Conservation (phyloP, 2,329 filamentous ascomycete genomes). For the Exophiala calicioides region DNA sequence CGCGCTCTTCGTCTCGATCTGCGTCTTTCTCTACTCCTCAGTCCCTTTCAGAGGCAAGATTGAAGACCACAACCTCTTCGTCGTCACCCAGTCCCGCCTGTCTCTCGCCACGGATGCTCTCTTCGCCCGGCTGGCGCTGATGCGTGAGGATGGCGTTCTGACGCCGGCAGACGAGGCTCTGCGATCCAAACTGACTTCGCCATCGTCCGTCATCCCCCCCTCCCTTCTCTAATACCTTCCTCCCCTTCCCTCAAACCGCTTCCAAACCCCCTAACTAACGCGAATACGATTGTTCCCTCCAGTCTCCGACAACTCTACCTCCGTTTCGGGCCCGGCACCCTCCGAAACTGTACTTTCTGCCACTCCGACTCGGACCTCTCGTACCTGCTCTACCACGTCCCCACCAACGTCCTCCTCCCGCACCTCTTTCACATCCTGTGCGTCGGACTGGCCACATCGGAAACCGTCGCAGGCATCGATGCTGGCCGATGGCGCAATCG, state of each 20-base stretch:
- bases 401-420: slow-evolving; percentile 66
- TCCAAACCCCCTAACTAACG: not conserved
- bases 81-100: slow-evolving; percentile 73
- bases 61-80: slow-evolving; percentile 72
- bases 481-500: slow-evolving; percentile 34
- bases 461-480: slow-evolving; percentile 62
- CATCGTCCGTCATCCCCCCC: slow-evolving; percentile 60
- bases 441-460: slow-evolving; percentile 73
- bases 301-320: slow-evolving; percentile 70
- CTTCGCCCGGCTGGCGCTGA: slow-evolving; percentile 68
- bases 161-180: slow-evolving; percentile 63
- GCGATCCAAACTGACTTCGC: slow-evolving; percentile 66
- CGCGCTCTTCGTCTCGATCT: slow-evolving; percentile 55
- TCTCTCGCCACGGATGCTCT: slow-evolving; percentile 83
- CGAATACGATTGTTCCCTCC: too few relatives aligned
- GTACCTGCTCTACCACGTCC: slow-evolving; percentile 80
- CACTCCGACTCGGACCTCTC: slow-evolving; percentile 64
- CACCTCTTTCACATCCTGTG: slow-evolving; percentile 76
- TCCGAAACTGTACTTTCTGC: slow-evolving; percentile 83
- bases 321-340: slow-evolving; percentile 72
- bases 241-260: not conserved
- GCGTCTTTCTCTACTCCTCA: slow-evolving; percentile 60
- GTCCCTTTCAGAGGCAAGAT: slow-evolving; percentile 33
- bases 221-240: not conserved
- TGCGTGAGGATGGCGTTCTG: slow-evolving; percentile 44